These are phyloP conservation scores for Neocucurbitaria cava DNA, from an alignment of 2,329 filamentous ascomycete species.

Conservation along the genomic window DNA sequence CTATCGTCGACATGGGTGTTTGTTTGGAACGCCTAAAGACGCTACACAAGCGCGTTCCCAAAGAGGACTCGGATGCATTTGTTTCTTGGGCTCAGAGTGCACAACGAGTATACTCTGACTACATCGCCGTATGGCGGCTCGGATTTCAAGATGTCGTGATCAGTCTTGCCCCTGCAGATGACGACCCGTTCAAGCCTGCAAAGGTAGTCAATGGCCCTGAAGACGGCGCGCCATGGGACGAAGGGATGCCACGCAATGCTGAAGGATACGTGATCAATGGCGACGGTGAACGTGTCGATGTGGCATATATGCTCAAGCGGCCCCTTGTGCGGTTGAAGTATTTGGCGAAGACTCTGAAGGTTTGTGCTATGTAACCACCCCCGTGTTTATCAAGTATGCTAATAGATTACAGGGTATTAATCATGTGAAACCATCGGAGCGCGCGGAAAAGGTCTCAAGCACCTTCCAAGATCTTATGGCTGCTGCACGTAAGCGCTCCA, in stretches of 20 bases:
- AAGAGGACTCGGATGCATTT: conserved; percentile 73
- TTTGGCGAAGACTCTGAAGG: conserved; percentile 82
- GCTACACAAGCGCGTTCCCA: conserved; percentile 80
- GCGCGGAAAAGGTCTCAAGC: conserved; percentile 65
- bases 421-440: conserved; percentile 60
- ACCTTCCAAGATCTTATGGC: conserved; percentile 76
- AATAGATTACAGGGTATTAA: conserved; percentile 61
- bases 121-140: conserved; percentile 86
- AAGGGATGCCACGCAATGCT: conserved; percentile 63
- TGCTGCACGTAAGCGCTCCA: conserved; percentile 75
- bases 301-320: conserved; percentile 89
- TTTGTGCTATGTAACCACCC: conserved; percentile 37
- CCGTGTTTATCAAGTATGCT: conserved; percentile 25
- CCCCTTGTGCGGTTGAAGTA: conserved; percentile 89
- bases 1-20: conserved; percentile 93
- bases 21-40: conserved; percentile 83
- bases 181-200: conserved; percentile 61
- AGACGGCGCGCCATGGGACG: conserved; percentile 59
- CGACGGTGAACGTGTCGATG: conserved; percentile 89
- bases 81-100: conserved; percentile 82
- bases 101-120: conserved; percentile 81
- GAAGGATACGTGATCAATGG: conserved; percentile 70
- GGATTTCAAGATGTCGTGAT: conserved; percentile 95
- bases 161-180: conserved; percentile 81
- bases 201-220: conserved; percentile 53